Percentiles rank a stretch among this genome's conserved stretches.
Conservation (phyloP, 2,329 filamentous ascomycete species). For the Sporothrix brunneoviolacea region DNA sequence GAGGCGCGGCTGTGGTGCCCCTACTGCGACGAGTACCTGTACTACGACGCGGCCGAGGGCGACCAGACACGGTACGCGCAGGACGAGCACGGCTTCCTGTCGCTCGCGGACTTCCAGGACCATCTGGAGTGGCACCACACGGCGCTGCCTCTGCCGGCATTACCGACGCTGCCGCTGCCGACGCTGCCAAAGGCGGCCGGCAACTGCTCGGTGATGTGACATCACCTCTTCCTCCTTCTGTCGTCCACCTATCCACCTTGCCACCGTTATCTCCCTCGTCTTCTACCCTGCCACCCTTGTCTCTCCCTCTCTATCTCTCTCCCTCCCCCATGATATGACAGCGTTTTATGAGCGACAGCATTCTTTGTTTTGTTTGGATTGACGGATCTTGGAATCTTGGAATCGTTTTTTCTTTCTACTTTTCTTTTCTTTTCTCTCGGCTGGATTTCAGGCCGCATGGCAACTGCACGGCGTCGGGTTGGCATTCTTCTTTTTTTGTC, state of each 20-base stretch:
- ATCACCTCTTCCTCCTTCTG: not conserved
- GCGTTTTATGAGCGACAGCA: not conserved
- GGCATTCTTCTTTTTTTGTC: no score
- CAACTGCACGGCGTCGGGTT: no score
- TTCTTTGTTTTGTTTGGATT: not conserved
- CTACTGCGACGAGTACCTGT: slow-evolving; percentile 49
- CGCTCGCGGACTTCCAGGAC: slow-evolving; percentile 42
- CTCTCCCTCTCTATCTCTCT: not conserved
- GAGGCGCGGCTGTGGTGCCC: slow-evolving; percentile 46
- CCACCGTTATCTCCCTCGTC: not conserved
- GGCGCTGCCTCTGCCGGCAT: slow-evolving; percentile 31
- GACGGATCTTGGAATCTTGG: slow-evolving; percentile 1
- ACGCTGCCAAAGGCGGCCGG: slow-evolving; percentile 13
- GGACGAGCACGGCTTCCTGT: slow-evolving; percentile 42
- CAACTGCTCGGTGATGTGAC: slow-evolving; percentile 32
- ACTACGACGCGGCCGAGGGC: slow-evolving; percentile 45
- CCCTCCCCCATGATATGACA: slow-evolving; percentile 9
- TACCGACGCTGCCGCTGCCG: slow-evolving; percentile 24
- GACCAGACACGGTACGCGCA: slow-evolving; percentile 41
- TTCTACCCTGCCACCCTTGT: not conserved
- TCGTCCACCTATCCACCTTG: not conserved
- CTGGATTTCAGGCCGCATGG: no score
- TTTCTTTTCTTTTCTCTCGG: not conserved
- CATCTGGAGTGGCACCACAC: slow-evolving; percentile 54
- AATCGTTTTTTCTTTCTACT: not conserved